Evolutionary conservation across 2,329 filamentous ascomycete species (phyloP).

Genomic region (Epichloe brachyelytri): DNA sequence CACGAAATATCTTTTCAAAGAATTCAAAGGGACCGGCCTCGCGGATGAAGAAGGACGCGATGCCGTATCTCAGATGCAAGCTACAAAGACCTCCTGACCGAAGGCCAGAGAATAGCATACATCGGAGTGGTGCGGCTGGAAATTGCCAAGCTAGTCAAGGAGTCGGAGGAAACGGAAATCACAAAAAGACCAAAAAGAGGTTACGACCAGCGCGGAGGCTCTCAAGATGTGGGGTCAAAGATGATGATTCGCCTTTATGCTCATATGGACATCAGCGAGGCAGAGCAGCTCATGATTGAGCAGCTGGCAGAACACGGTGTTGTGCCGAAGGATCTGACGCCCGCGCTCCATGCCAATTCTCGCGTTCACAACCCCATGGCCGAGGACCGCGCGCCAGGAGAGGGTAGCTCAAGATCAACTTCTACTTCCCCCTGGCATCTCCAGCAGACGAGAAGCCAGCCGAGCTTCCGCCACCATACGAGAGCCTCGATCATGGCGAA

Average conservation of each 20-base stretch:
- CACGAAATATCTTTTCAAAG: constrained; percentile 88
- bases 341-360: constrained; percentile 80
- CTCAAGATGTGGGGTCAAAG: constrained; percentile 93
- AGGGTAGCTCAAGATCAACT: constrained; percentile 8
- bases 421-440: constrained; percentile 12
- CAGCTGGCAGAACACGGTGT: constrained; percentile 90
- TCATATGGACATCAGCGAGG: constrained; percentile 90
- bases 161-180: constrained; percentile 47
- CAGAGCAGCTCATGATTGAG: constrained; percentile 97
- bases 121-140: constrained; percentile 79
- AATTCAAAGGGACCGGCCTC: constrained; percentile 43
- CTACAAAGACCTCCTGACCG: constrained; percentile 86
- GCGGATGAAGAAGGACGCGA: constrained; percentile 66
- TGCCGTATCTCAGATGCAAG: constrained; percentile 78
- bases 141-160: constrained; percentile 63
- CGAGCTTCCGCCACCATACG: constrained; percentile 44
- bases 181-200: constrained; percentile 56
- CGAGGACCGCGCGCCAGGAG: constrained; percentile 19
- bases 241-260: constrained; percentile 92
- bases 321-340: constrained; percentile 68
- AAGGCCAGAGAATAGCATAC: constrained; percentile 91
- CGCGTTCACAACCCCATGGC: constrained; percentile 88
- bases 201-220: constrained; percentile 58
- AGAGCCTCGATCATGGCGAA: constrained; percentile 53
- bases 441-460: constrained; percentile 32